A percentile compares a stretch with the other conserved stretches of the same genome.
phyloP scores from a whole-genome alignment of 495 filamentous ascomycete species.

The Penicillium canescens region DNA sequence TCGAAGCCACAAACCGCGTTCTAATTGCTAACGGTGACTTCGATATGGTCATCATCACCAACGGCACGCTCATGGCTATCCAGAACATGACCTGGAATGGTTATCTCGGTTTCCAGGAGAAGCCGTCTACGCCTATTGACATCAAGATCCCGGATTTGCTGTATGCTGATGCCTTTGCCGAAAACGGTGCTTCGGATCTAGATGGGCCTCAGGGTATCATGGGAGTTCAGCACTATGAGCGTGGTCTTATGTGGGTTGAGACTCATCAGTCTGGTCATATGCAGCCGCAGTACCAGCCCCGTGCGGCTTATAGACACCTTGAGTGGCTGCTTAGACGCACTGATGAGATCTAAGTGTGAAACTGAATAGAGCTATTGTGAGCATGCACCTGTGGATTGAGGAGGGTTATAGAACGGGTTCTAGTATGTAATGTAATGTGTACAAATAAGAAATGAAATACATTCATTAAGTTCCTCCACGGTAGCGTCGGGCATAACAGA shows the following conservation, averaged over 20 bases:
- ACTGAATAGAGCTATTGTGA: not conserved
- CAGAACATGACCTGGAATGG: conserved; percentile 73
- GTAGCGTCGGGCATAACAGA: no score
- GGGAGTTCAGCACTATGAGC: conserved; percentile 66
- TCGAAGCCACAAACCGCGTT: conserved; percentile 60
- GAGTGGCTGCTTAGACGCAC: conserved; percentile 68
- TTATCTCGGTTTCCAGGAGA: conserved; percentile 54
- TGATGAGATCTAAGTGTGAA: conserved; percentile 23
- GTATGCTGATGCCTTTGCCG: conserved; percentile 29
- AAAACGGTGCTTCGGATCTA: conserved; percentile 27
- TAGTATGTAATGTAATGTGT: not conserved
- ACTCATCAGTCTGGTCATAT: conserved; percentile 64
- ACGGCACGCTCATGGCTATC: conserved; percentile 62
- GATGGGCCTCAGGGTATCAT: no score
- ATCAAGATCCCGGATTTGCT: conserved; percentile 37
- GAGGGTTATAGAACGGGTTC: not conserved
- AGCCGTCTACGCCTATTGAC: conserved; percentile 39
- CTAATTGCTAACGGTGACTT: conserved; percentile 60
- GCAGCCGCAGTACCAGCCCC: conserved; percentile 67
- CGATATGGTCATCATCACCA: conserved; percentile 61
- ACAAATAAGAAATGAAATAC: conserved; percentile 1
- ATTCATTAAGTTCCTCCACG: no score
- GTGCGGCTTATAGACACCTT: conserved; percentile 65
- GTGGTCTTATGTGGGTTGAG: conserved; percentile 68
- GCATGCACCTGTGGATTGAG: not conserved